Evolutionary conservation across 805 yeast genomes (phyloP), one percentile per base, ranked within the genome.

Genomic region (Metschnikowia lachancei): DNA sequence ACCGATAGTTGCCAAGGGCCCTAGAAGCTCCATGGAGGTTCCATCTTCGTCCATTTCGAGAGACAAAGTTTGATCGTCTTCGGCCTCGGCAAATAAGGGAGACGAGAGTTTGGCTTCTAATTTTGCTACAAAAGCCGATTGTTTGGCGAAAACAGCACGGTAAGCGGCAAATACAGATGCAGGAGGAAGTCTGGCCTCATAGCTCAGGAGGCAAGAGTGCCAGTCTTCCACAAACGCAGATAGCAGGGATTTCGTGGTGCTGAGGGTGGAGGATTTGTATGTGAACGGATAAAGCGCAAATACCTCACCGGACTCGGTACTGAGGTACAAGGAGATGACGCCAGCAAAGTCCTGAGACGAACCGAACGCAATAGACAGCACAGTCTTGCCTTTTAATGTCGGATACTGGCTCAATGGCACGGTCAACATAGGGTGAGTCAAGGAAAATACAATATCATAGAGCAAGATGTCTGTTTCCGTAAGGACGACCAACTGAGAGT

Each of bases 361-460:
- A n/a, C 58, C 59, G 33, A 55, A 52, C 1, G 56, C 44, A 17
- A 55, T 52, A 3, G 58, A 52, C 33, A 39, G 30, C 11, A 42
- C 50, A 4, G 24, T 36, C 9, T 41, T 39, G 1, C 35, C 48
- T 4, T 18, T n/a, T 14, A 55, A 41, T 19, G 45, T 43, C 5
- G 43, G 38, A 14, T 34, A 50, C 0, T 39, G 14, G n/a, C 29
- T 20, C 2, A 55, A 31, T 5, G 45, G 33, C 20, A 53, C 14
- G 13, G 35, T 13, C 31, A 47, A 37, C 49, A 47, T 39, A 1
- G 57, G 57, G 16, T 36, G 38, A 9, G 46, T 20, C 22, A 42
- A 37, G 4, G 54, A 49, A 5, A 43, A 24, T 22, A 54, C 49
- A 12, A 51, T 45, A 30, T 55, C 57, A 36, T 45, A 55, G 16